phyloP scores from a whole-genome alignment of 257 asterid species.

The Solanum habrochaites region DNA sequence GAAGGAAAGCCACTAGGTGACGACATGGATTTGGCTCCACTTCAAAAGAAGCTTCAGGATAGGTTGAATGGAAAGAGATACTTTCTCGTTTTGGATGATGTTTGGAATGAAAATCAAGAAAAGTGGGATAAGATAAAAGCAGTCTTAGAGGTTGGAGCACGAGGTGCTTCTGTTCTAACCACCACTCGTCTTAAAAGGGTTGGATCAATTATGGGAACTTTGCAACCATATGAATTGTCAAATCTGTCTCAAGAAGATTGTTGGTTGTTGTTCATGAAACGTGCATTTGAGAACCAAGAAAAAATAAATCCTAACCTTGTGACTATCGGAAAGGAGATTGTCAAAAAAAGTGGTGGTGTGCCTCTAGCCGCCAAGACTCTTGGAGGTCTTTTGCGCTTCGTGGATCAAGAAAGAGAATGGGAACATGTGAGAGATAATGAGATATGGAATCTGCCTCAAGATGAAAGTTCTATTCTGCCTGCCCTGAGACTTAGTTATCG shows the following conservation, averaged over 20 bases:
- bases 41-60: background rate
- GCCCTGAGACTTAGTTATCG: no score
- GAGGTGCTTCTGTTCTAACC: no score
- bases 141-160: no score
- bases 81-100: slow-evolving; percentile 21
- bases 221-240: background rate
- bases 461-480: no score
- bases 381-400: slow-evolving; percentile 14
- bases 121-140: no score
- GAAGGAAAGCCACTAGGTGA: no score
- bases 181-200: background rate
- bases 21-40: no score
- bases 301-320: background rate
- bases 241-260: slow-evolving; percentile 5
- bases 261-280: slow-evolving; percentile 10
- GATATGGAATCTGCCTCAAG: no score
- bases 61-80: slow-evolving; percentile 9
- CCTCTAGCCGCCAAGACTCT: slow-evolving; percentile 20
- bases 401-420: background rate
- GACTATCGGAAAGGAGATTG: slow-evolving; percentile 13
- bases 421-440: no score
- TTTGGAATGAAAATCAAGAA: background rate
- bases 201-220: slow-evolving; percentile 9
- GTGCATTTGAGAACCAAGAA: background rate
- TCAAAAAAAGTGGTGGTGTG: slow-evolving; percentile 7